Evolutionary conservation across 768 basidiomycete species (phyloP).

Genomic region (Agaricus bisporus): DNA sequence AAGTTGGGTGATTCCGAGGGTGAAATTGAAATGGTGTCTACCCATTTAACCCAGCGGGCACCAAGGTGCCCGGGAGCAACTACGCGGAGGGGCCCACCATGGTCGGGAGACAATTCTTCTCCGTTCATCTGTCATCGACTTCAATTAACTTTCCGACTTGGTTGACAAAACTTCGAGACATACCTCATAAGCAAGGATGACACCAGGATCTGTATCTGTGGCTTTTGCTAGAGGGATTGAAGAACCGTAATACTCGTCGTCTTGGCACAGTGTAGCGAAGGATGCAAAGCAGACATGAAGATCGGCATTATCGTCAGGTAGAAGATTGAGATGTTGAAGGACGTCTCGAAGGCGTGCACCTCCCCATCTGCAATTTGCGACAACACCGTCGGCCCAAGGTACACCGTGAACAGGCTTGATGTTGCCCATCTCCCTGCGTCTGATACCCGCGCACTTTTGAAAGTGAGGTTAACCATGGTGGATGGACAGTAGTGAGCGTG

Average conservation of each 20-base stretch:
- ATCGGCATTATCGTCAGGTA: conserved; percentile 17
- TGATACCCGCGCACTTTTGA: conserved; percentile 57
- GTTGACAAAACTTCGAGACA: conserved; percentile 1
- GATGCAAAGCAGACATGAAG: conserved; percentile 58
- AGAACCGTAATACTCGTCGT: conserved; percentile 56
- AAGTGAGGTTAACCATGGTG: background rate
- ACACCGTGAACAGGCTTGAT: conserved; percentile 55
- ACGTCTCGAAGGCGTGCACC: conserved; percentile 55
- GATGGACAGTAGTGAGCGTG: background rate
- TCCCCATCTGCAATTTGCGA: conserved; percentile 63
- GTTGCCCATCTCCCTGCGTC: conserved; percentile 57
- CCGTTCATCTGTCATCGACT: conserved; percentile 52
- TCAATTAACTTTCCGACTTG: background rate
- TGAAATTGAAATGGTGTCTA: conserved; percentile 53
- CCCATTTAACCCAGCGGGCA: conserved; percentile 75
- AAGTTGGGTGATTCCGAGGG: conserved; percentile 55
- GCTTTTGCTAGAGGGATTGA: conserved; percentile 54
- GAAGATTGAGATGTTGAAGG: conserved; percentile 38
- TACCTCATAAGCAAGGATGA: conserved; percentile 60
- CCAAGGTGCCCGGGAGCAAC: conserved; percentile 65
- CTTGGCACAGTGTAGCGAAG: conserved; percentile 52
- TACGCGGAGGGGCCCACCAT: conserved; percentile 62
- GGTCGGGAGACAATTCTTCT: conserved; percentile 48
- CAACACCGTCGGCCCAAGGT: conserved; percentile 62
- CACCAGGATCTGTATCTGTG: conserved; percentile 38